These are phyloP conservation scores for Gamsiella multidivaricata DNA, from an alignment of 192 early-diverging fungal species.

Conservation along the genomic window DNA sequence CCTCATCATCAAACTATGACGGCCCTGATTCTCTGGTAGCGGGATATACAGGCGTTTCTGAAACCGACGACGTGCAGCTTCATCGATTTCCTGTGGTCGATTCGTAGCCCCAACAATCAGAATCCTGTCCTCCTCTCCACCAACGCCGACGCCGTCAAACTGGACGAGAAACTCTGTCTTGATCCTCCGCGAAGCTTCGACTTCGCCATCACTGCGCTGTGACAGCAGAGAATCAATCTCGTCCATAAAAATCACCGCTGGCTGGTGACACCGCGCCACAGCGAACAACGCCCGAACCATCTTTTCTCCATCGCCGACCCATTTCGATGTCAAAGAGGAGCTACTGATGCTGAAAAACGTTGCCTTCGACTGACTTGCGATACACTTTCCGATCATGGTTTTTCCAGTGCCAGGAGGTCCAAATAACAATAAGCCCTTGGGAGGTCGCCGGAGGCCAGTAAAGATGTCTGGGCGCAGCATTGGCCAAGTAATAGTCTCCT, in stretches of 20 bases:
- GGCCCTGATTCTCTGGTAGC: constrained; percentile 79
- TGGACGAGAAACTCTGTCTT: constrained; percentile 96
- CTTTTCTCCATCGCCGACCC: constrained; percentile 96
- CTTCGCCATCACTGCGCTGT: constrained; percentile 88
- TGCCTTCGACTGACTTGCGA: constrained; percentile 85
- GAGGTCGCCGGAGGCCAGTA: constrained; percentile 81
- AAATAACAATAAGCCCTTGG: constrained; percentile 88
- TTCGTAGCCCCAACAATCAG: constrained; percentile 78
- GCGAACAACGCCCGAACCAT: constrained; percentile 94
- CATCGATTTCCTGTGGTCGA: constrained; percentile 91
- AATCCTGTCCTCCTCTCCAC: constrained; percentile 79
- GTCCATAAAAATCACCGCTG: constrained; percentile 92
- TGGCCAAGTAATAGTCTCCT: constrained; percentile 86
- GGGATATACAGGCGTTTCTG: constrained; percentile 85
- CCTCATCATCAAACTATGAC: constrained; percentile 71
- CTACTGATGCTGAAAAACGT: constrained; percentile 94
- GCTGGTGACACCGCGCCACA: constrained; percentile 87
- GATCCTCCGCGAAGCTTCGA: constrained; percentile 87
- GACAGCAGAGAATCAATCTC: constrained; percentile 95
- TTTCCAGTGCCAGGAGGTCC: constrained; percentile 92
- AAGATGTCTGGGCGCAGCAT: constrained; percentile 83
- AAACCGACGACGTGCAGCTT: constrained; percentile 84
- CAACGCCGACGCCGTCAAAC: constrained; percentile 83
- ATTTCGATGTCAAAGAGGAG: constrained; percentile 93
- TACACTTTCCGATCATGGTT: constrained; percentile 91